Percentiles rank a stretch among this genome's conserved stretches.
Evolutionary conservation across 352 stramenopile genomes (phyloP).

Genomic region (Aphanomyces stellatus): DNA sequence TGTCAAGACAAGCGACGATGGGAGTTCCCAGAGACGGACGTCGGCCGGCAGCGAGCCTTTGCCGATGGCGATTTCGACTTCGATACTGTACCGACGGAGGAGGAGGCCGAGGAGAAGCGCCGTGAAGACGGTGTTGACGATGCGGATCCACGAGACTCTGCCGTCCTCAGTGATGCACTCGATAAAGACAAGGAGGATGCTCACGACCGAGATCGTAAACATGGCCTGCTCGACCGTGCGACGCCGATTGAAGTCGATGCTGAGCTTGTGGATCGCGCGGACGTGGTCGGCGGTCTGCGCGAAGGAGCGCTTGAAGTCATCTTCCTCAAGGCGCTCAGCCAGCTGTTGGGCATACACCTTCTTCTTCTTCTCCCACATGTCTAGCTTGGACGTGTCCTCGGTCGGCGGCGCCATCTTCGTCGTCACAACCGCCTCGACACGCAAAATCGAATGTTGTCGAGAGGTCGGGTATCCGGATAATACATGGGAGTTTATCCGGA

Average conservation of each 20-base stretch:
- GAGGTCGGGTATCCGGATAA: not conserved
- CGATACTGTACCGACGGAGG: constrained; percentile 41
- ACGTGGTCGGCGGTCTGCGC: constrained; percentile 1
- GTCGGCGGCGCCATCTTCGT: not conserved
- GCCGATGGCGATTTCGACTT: constrained; percentile 51
- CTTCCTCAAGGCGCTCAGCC: constrained; percentile 3
- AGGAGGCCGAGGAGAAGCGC: constrained; percentile 40
- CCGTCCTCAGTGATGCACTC: constrained; percentile 39
- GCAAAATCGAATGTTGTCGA: not conserved
- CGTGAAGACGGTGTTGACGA: constrained; percentile 37
- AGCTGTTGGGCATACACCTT: constrained; percentile 18
- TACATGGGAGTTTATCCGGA: not conserved
- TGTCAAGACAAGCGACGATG: constrained; percentile 30
- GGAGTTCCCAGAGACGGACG: constrained; percentile 40
- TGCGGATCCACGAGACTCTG: constrained; percentile 31
- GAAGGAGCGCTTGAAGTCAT: constrained; percentile 8
- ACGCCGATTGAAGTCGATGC: constrained; percentile 38
- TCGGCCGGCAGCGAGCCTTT: constrained; percentile 49
- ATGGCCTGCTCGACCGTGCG: constrained; percentile 49
- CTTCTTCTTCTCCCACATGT: constrained; percentile 18
- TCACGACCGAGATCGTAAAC: constrained; percentile 45
- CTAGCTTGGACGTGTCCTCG: no score
- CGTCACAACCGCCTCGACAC: not conserved
- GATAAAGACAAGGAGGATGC: constrained; percentile 53
- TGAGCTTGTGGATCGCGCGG: constrained; percentile 18